Evolutionary conservation across 148 eudicot genomes (phyloP), one percentile per base, ranked within the genome.

Genomic region (Rhododendron molle): DNA sequence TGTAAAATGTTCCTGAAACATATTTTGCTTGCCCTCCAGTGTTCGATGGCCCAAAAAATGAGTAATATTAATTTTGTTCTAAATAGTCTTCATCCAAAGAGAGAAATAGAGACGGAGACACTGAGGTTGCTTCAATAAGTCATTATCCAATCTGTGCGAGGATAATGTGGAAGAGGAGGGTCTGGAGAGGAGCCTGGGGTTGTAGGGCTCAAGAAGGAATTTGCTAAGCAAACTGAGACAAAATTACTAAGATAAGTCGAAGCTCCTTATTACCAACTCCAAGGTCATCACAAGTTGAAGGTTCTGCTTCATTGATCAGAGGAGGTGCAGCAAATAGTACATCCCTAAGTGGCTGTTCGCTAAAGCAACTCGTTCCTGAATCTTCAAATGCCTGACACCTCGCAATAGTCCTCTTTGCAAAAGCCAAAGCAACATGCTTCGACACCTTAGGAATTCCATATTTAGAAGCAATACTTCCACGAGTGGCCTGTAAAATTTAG

Each of bases 371-470:
- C 44, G 79, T 89, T 62, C 96, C 95, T 26, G 90, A 86, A 49
- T 93, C 91, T 88, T 94, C 97, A 82, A 92, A 94, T 85, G 89
- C 93, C 78, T 86, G 90, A 84, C 95, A 94, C 85, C 94, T 92
- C 46, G 92, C 93, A 89, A 96, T 88, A 83, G 96, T 94, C 89
- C 96, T 95, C 91, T 80, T 94, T 60, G 91, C 93, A 90, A 94
- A 95, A 82, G 95, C 93, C 93, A 96, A 86, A 81, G 98, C 98
- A 83, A 90, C 94, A 80, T 91, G 99, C 87, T 91, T 95, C 8
- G 95, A 86, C 84, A 94, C 95, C 95, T 92, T 95, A 79, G 90
- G 84, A 85, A 88, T 90, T 81, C 95, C 95, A 62, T 86, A 85
- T 90, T 87, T 95, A 83, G 94, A 88, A 88, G 98, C 95, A 85